Base-by-base conservation (phyloP, 108 stramenopile species). In the Craspedostauros australis region DNA sequence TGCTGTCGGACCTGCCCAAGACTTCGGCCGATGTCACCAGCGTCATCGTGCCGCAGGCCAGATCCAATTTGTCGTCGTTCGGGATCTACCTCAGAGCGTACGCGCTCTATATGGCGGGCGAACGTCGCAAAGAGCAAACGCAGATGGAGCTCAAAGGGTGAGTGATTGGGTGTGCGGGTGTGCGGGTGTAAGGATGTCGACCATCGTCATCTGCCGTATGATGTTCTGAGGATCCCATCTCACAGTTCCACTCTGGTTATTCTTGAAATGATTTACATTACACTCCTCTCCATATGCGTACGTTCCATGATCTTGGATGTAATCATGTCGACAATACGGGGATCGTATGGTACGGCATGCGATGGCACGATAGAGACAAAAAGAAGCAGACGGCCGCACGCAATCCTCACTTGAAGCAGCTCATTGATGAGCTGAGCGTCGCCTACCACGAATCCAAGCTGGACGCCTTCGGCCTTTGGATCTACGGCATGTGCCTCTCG, bases 381-480 rank as follows among this genome's bases (percentile, higher is more conserved):
- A 46, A 66, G 29, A 50, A 68, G 36, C 57, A 60, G 21, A 56
- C 42, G n/a, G 16, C 68, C 4, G 19, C 37, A 18, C 47, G 54
- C 23, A 76, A 78, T 67, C 63, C 79, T 0, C 73, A 88, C 48
- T 61, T 94, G 27, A 41, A 54, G 23, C 70, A 77, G 23, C 71
- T 97, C n/a, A 60, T 76, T 36, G 53, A 74, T n/a, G 94, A 93
- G 61, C 66, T 97, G 18, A 36, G 54, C 23, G 51, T 57, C 21
- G 66, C 66, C 31, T 73, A 73, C 47, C 15, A 7, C 8, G 21
- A 8, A 12, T 18, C 50, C 51, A 24, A 57, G 16, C 59, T 96
- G 15, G 95, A 95, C 60, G 84, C 91, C 8, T 96, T 95, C 84
- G 91, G 90, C 3, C 37, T 95, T 46, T 96, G 93, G 68, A 77